These are phyloP conservation scores for Hylodesmum podocarpum DNA, from an alignment of 306 rosid genomes.

Conservation along the genomic window DNA sequence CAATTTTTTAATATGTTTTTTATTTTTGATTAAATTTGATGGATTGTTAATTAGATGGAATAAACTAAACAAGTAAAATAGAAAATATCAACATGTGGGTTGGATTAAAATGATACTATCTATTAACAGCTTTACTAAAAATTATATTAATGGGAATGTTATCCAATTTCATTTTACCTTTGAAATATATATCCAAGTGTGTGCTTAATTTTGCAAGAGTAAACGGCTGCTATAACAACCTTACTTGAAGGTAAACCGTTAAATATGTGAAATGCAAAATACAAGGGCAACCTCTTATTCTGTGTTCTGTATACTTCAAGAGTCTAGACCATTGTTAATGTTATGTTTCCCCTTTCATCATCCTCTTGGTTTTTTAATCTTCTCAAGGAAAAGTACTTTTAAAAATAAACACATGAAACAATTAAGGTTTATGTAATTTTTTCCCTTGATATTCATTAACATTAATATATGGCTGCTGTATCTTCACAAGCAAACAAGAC, in stretches of 20 bases:
- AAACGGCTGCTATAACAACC: slow-evolving; percentile 25
- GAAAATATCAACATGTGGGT: no score
- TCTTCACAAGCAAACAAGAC: neutral
- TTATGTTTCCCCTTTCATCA: neutral
- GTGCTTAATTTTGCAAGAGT: neutral
- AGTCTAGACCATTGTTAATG: neutral
- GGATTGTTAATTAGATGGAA: no score
- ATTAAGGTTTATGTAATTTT: neutral
- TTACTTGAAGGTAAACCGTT: slow-evolving; percentile 34
- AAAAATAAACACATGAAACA: neutral
- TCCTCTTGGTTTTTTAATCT: neutral
- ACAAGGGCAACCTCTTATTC: slow-evolving; percentile 34
- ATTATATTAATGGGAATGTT: no score
- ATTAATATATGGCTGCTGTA: neutral
- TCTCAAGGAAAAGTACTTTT: neutral
- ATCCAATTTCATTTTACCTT: no score
- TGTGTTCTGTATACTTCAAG: neutral
- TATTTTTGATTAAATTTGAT: no score
- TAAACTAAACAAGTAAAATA: no score
- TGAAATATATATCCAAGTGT: neutral
- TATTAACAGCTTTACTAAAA: no score
- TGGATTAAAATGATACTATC: no score
- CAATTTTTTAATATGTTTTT: no score
- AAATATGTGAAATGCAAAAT: slow-evolving; percentile 35
- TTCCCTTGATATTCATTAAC: neutral